Evolutionary conservation across 495 filamentous ascomycete species (phyloP), one percentile per base, ranked within the genome.

Genomic region (Aspergillus saccharolyticus): DNA sequence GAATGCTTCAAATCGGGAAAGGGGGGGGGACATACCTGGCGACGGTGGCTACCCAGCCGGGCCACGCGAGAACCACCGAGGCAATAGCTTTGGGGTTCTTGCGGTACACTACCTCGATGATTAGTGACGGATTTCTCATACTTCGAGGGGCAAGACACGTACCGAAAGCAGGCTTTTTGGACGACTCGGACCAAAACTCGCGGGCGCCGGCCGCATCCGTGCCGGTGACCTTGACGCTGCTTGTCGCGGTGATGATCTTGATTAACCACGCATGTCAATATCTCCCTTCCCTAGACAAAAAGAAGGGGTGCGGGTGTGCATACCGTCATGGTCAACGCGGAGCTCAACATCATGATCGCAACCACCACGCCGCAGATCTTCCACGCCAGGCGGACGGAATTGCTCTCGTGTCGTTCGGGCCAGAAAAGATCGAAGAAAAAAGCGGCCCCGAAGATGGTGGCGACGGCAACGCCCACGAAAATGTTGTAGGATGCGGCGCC

Each of bases 391-490:
- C 71, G 68, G 0, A 80, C 77, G 44, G 61, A 51, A 33, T 52
- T 57, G n/a, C 65, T 71, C 63, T 82, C 78, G 9, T 68, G 58
- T 10, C 78, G 70, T 33, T 78, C 76, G 4, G 79, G 77, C 77
- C 76, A 80, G 61, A 79, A 78, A 5, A 82, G 69, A 52, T 81
- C 79, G 58, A 80, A 80, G 71, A 80, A 81, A 66, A 80, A 81
- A 7, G 69, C 79, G 10, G 69, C 73, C 21, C 79, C 78, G 62
- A 82, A 82, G 57, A 82, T 77, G 28, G 72, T 76, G 1, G 77
- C 79, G 0, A 80, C 74, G n/a, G 73, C 78, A 20, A 82, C 68
- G 42, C 79, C 78, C 30, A 75, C 72, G 61, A 78, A 82, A 58
- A 82, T 79, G 60, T 81, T 82, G 63, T 76, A 80, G 21, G 71